These are phyloP conservation scores for Irpex rosettiformis DNA, from an alignment of 1,284 basidiomycete species.

Conservation along the genomic window DNA sequence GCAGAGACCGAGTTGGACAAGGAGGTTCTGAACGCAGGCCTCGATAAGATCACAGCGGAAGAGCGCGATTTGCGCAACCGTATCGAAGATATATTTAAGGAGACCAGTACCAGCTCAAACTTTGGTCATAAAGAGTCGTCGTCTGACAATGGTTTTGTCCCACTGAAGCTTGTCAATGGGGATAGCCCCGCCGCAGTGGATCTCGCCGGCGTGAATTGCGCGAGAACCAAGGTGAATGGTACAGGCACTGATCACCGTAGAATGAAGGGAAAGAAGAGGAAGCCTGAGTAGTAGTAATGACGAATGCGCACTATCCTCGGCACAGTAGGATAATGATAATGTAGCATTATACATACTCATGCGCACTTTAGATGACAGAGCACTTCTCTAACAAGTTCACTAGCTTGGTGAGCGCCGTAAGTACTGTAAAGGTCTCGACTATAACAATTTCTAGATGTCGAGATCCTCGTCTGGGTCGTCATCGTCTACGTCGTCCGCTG, in stretches of 20 bases:
- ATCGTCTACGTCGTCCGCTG: slow-evolving; percentile 85
- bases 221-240: slow-evolving; percentile 39
- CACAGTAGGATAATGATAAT: no score
- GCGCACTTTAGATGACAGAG: no score
- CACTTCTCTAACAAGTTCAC: no score
- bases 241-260: slow-evolving; percentile 23
- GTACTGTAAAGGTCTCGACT: no score
- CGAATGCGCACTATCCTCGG: no score
- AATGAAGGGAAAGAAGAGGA: slow-evolving; percentile 65
- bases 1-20: slow-evolving; percentile 72
- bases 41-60: slow-evolving; percentile 58
- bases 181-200: slow-evolving; percentile 27
- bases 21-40: slow-evolving; percentile 59
- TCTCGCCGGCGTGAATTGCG: slow-evolving; percentile 37
- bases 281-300: slow-evolving; percentile 27
- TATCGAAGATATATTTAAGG: slow-evolving; percentile 63
- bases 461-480: slow-evolving; percentile 90
- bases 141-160: slow-evolving; percentile 14
- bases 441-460: no score
- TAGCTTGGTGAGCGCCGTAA: no score
- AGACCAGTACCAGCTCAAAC: background rate
- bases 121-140: slow-evolving; percentile 13
- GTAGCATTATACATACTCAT: background rate
- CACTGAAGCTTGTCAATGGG: slow-evolving; percentile 38
- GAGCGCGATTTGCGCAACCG: slow-evolving; percentile 72